Percentiles rank a stretch among this genome's conserved stretches.
Evolutionary conservation across 2,329 filamentous ascomycete genomes (phyloP).

Genomic region (Calonectria multiphialidica): DNA sequence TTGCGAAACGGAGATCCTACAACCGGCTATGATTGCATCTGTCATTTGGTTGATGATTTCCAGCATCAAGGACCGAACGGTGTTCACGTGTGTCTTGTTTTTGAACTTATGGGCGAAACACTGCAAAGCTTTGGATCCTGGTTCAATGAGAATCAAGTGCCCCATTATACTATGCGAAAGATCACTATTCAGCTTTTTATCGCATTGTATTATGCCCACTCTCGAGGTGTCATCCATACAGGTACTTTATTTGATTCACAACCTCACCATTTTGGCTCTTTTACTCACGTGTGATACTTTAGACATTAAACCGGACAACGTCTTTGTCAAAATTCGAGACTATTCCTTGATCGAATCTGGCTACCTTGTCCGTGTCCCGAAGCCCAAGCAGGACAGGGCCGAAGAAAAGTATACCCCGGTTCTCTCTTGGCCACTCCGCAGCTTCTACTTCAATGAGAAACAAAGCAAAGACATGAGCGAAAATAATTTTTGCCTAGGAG

Average conservation of each 20-base stretch:
- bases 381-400: constrained; percentile 17
- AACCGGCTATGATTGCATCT: constrained; percentile 21
- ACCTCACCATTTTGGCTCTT: neutral
- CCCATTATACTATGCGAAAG: constrained; percentile 22
- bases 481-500: neutral
- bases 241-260: constrained; percentile 19
- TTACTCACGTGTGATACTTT: neutral
- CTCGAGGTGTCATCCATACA: constrained; percentile 36
- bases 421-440: neutral
- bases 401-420: neutral
- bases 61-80: constrained; percentile 46
- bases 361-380: constrained; percentile 25
- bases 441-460: neutral
- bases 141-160: constrained; percentile 29
- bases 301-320: constrained; percentile 28
- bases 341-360: constrained; percentile 20
- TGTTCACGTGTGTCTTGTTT: constrained; percentile 45
- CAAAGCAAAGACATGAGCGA: neutral
- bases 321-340: constrained; percentile 38
- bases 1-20: constrained; percentile 24
- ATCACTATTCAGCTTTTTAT: constrained; percentile 33
- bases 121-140: constrained; percentile 31
- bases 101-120: constrained; percentile 46
- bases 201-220: constrained; percentile 36
- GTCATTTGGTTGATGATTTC: constrained; percentile 40